These are phyloP conservation scores for Colletotrichum sidae DNA, from an alignment of 2,329 filamentous ascomycete species.

Conservation along the genomic window DNA sequence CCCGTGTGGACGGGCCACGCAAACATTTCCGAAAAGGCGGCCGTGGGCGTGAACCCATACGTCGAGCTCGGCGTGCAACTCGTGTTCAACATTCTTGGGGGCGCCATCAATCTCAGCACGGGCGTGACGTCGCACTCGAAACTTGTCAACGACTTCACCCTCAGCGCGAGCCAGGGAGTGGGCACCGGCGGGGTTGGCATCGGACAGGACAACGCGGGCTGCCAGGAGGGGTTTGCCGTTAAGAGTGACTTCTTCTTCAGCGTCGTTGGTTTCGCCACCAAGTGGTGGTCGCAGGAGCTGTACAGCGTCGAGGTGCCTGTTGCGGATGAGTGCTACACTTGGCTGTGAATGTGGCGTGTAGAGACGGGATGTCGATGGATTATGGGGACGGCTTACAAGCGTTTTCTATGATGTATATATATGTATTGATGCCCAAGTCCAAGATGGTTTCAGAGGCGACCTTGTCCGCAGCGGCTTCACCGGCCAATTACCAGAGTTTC, in stretches of 20 bases:
- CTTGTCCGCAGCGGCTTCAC: too few relatives aligned
- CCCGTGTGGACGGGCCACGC: conserved; percentile 47
- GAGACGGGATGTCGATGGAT: too few relatives aligned
- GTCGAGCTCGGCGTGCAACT: conserved; percentile 40
- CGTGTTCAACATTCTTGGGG: conserved; percentile 41
- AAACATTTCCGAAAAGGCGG: conserved; percentile 41
- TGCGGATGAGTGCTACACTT: conserved; percentile 43
- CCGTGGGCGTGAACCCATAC: conserved; percentile 41
- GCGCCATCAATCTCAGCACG: conserved; percentile 42
- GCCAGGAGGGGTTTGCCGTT: conserved; percentile 41
- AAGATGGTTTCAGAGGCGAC: too few relatives aligned
- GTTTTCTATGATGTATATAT: neutral
- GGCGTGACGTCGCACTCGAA: conserved; percentile 42
- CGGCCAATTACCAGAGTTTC: too few relatives aligned
- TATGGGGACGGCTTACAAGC: too few relatives aligned
- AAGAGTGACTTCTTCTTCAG: conserved; percentile 43
- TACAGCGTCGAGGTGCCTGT: conserved; percentile 43
- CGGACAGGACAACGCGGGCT: conserved; percentile 33
- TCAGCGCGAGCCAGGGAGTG: conserved; percentile 39
- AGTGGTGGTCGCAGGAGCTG: conserved; percentile 42
- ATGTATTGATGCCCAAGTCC: too few relatives aligned
- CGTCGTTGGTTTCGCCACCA: conserved; percentile 41
- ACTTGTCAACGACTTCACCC: conserved; percentile 42
- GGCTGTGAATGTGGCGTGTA: conserved; percentile 22
- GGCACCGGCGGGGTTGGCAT: conserved; percentile 33